Percentiles rank a stretch among this genome's conserved stretches.
Conservation (phyloP, 1,284 basidiomycete species). For the Schizophyllum amplum region DNA sequence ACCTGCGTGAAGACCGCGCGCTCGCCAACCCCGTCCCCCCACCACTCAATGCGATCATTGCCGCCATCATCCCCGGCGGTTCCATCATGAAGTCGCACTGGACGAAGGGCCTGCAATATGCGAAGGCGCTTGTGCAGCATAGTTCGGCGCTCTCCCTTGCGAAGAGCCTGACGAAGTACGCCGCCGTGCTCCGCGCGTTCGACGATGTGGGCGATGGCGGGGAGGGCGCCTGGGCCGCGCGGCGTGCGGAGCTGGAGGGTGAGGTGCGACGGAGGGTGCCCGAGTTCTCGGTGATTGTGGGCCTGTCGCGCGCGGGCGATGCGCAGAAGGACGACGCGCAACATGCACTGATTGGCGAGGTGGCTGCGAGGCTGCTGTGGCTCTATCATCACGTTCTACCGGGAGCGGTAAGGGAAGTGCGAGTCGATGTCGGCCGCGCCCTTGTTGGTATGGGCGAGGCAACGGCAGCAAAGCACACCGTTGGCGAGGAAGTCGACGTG, state of each 20-base stretch:
- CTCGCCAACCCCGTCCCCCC: constrained; percentile 63
- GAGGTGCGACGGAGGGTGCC: constrained; percentile 76
- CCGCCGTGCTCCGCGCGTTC: constrained; percentile 45
- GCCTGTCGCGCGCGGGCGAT: constrained; percentile 52
- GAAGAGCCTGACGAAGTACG: constrained; percentile 67
- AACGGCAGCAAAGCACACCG: background rate
- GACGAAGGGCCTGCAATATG: constrained; percentile 69
- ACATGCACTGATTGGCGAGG: constrained; percentile 63
- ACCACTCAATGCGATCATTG: constrained; percentile 58
- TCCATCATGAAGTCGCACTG: constrained; percentile 63
- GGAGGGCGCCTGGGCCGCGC: constrained; percentile 63
- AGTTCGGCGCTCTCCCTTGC: constrained; percentile 69
- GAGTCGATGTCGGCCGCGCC: constrained; percentile 83
- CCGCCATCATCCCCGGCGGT: constrained; percentile 65
- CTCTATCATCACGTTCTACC: constrained; percentile 79
- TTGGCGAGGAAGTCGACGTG: constrained; percentile 5
- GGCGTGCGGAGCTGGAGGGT: constrained; percentile 57
- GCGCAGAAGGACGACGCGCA: constrained; percentile 20
- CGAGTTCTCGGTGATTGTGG: constrained; percentile 77
- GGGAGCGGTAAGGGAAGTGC: constrained; percentile 63
- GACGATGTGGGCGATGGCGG: constrained; percentile 37
- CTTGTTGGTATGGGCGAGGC: constrained; percentile 41
- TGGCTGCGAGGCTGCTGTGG: constrained; percentile 72
- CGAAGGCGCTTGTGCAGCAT: constrained; percentile 75
- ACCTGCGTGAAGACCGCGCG: background rate